A percentile compares a stretch with the other conserved stretches of the same genome.
phyloP scores from a whole-genome alignment of 768 basidiomycete genomes.

The Mrakia blollopis region DNA sequence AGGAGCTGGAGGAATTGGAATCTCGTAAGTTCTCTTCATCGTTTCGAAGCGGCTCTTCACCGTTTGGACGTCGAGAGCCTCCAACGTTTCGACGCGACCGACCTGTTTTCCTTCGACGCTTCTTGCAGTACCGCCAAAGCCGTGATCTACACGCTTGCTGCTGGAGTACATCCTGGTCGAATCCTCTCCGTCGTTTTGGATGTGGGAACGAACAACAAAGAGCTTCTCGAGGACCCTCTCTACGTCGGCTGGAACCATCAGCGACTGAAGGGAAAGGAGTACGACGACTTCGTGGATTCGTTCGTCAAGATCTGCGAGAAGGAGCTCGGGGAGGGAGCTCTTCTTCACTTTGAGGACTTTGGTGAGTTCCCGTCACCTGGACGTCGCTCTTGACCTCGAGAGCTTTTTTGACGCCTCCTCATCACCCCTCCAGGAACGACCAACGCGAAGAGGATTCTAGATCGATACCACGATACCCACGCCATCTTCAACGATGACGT shows the following conservation, averaged over 20 bases:
- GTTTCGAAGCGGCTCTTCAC: no score
- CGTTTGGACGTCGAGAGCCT: not conserved
- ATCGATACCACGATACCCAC: constrained; percentile 56
- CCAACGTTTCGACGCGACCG: no score
- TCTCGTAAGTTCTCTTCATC: constrained; percentile 39
- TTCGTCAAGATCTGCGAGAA: constrained; percentile 11
- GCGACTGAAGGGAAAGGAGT: constrained; percentile 66
- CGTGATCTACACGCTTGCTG: constrained; percentile 36
- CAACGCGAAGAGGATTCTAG: constrained; percentile 66
- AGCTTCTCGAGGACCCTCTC: constrained; percentile 49
- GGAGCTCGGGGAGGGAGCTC: not conserved
- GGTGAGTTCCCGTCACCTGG: not conserved
- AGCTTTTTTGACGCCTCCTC: no score
- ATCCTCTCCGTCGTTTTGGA: constrained; percentile 51
- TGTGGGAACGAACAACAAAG: constrained; percentile 69
- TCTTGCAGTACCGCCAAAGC: constrained; percentile 36
- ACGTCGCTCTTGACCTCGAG: no score
- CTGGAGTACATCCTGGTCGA: constrained; percentile 36
- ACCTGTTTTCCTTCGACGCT: constrained; percentile 27
- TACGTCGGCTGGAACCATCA: constrained; percentile 65
- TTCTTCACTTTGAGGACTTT: constrained; percentile 25
- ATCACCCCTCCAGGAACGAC: constrained; percentile 49
- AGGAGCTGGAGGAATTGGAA: constrained; percentile 42
- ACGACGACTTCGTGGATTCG: constrained; percentile 60
- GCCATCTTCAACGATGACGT: constrained; percentile 81